A percentile compares a stretch with the other conserved stretches of the same genome.
Conservation (phyloP, 495 filamentous ascomycete genomes). For the Hypoxylon cercidicola region DNA sequence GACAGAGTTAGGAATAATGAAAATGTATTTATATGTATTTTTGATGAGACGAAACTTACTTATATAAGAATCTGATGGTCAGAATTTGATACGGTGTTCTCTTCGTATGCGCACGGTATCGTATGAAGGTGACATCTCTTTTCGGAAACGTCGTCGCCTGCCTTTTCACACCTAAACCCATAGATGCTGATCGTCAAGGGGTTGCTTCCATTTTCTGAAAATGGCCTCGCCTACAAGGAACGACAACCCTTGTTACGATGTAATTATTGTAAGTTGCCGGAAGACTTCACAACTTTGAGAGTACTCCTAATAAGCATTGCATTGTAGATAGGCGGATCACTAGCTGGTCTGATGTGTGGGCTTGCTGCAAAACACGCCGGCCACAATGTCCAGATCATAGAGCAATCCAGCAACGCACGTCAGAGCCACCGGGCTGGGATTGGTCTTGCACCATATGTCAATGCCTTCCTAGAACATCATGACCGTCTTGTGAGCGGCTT, state of each 20-base stretch:
- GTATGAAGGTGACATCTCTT: neutral
- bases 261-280: slow-evolving; percentile 8
- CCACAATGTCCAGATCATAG: slow-evolving; percentile 45
- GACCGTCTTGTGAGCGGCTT: slow-evolving; percentile 23
- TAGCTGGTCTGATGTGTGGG: slow-evolving; percentile 49
- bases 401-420: slow-evolving; percentile 30
- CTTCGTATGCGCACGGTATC: neutral
- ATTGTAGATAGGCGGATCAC: slow-evolving; percentile 49
- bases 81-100: neutral
- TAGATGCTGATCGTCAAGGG: neutral
- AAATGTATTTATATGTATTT: neutral
- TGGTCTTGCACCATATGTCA: slow-evolving; percentile 21
- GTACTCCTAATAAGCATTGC: neutral
- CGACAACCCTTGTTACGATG: neutral
- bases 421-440: slow-evolving; percentile 44
- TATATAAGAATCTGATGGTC: neutral
- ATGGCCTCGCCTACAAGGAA: neutral
- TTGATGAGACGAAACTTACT: neutral
- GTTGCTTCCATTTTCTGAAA: neutral
- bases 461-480: slow-evolving; percentile 30
- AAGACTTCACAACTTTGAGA: neutral
- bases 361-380: slow-evolving; percentile 48
- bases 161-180: neutral
- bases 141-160: neutral
- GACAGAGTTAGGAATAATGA: neutral